phyloP scores from a whole-genome alignment of 2,329 filamentous ascomycete genomes.

The Fusarium protoensiforme region DNA sequence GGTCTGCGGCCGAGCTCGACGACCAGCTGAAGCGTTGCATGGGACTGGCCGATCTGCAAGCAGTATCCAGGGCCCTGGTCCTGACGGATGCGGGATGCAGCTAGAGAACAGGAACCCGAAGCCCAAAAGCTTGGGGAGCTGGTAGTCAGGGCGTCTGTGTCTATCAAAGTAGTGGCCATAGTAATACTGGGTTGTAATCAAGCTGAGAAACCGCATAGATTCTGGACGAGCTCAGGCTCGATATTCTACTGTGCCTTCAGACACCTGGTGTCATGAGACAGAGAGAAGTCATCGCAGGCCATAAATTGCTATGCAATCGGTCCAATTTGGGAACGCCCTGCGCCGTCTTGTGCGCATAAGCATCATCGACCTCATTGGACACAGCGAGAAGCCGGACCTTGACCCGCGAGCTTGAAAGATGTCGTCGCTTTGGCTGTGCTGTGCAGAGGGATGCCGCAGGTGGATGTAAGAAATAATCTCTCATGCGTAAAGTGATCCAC shows the following conservation, averaged over 20 bases:
- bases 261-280: background rate
- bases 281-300: background rate
- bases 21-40: constrained; percentile 29
- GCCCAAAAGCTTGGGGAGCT: constrained; percentile 13
- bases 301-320: background rate
- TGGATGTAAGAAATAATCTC: constrained; percentile 45
- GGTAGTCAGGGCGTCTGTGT: background rate
- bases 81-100: constrained; percentile 37
- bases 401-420: constrained; percentile 22
- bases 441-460: constrained; percentile 20
- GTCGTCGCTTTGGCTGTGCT: constrained; percentile 8
- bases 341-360: constrained; percentile 9
- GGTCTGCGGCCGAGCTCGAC: constrained; percentile 23
- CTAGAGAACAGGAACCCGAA: constrained; percentile 33
- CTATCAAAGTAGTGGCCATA: background rate
- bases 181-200: background rate
- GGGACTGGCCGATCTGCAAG: constrained; percentile 43
- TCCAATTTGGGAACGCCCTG: background rate
- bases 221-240: background rate
- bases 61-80: constrained; percentile 41
- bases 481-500: constrained; percentile 42
- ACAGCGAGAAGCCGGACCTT: constrained; percentile 9
- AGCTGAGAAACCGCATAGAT: background rate
- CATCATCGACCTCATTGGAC: constrained; percentile 17
- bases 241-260: background rate